These are phyloP conservation scores for Pythium periplocum DNA, from an alignment of 352 stramenopile genomes.

Conservation along the genomic window DNA sequence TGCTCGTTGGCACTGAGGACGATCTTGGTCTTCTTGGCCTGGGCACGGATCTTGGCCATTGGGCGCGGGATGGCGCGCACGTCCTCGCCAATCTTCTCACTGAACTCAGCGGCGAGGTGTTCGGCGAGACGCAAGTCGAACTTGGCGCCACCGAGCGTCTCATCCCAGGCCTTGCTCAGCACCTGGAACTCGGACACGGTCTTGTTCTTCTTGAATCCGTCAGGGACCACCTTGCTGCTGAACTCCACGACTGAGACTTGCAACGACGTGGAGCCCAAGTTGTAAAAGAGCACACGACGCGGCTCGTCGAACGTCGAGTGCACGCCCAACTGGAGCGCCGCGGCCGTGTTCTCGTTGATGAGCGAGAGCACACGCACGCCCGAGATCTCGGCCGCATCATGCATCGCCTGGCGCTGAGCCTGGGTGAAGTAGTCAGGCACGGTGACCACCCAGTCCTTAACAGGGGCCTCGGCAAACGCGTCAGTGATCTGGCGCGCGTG, in stretches of 20 bases:
- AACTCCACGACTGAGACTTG: conserved; percentile 89
- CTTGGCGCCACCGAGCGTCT: conserved; percentile 85
- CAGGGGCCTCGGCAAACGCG: conserved; percentile 51
- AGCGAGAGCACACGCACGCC: conserved; percentile 94
- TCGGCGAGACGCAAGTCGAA: conserved; percentile 94
- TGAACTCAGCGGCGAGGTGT: conserved; percentile 93
- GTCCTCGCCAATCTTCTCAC: conserved; percentile 88
- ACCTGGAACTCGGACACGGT: conserved; percentile 90
- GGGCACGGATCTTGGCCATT: conserved; percentile 94
- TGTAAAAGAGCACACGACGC: conserved; percentile 96
- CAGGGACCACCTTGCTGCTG: conserved; percentile 75
- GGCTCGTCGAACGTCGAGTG: conserved; percentile 89
- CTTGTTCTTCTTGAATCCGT: conserved; percentile 91
- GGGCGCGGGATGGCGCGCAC: conserved; percentile 84
- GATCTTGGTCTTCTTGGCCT: conserved; percentile 97
- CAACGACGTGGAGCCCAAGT: conserved; percentile 92
- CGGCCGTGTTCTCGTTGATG: conserved; percentile 98
- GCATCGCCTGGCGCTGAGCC: conserved; percentile 90
- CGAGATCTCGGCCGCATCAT: conserved; percentile 93
- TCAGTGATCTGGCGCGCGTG: conserved; percentile 85
- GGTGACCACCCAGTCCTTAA: conserved; percentile 95
- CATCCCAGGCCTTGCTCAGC: conserved; percentile 92
- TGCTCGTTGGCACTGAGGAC: conserved; percentile 96
- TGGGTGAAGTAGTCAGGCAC: conserved; percentile 96
- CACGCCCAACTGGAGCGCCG: conserved; percentile 94